A percentile compares a stretch with the other conserved stretches of the same genome.
Conservation (phyloP, 805 yeast genomes). For the Candida gorgasii region DNA sequence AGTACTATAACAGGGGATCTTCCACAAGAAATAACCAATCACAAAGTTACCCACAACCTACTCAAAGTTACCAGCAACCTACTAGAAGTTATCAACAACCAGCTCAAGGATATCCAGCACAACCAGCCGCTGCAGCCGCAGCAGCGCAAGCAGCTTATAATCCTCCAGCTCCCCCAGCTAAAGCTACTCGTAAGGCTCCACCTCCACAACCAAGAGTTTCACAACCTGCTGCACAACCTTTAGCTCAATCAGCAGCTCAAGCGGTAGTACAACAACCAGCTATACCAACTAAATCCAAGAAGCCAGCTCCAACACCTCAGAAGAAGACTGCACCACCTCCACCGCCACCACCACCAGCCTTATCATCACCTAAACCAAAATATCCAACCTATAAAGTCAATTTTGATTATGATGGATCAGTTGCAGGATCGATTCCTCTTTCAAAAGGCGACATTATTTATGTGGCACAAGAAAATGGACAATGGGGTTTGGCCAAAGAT, state of each 20-base stretch:
- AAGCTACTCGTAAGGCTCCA: slow-evolving; percentile 15
- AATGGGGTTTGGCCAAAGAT: slow-evolving; percentile 91
- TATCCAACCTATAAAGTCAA: slow-evolving; percentile 82
- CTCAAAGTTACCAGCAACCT: slow-evolving; percentile 20
- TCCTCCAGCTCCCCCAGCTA: slow-evolving; percentile 15
- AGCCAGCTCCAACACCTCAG: slow-evolving; percentile 50
- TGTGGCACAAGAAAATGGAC: slow-evolving; percentile 72
- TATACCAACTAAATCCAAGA: slow-evolving; percentile 15
- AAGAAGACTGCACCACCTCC: slow-evolving; percentile 48
- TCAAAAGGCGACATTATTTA: slow-evolving; percentile 73
- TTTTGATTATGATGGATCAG: slow-evolving; percentile 86
- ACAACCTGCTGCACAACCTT: neutral
- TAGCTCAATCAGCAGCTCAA: slow-evolving; percentile 1
- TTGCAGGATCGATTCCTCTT: slow-evolving; percentile 77
- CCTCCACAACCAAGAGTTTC: slow-evolving; percentile 13
- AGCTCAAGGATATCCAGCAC: slow-evolving; percentile 9
- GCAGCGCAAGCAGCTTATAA: too few relatives aligned
- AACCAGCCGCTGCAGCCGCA: slow-evolving; percentile 6
- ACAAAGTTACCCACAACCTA: slow-evolving; percentile 19
- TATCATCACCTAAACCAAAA: slow-evolving; percentile 56
- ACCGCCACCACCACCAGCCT: slow-evolving; percentile 64
- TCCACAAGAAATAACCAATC: too few relatives aligned
- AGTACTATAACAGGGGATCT: slow-evolving; percentile 39
- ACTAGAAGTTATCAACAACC: slow-evolving; percentile 18
- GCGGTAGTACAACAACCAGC: slow-evolving; percentile 15